A percentile compares a stretch with the other conserved stretches of the same genome.
Conservation (phyloP, 1,139 yeast species). For the Geotrichum fermentans region DNA sequence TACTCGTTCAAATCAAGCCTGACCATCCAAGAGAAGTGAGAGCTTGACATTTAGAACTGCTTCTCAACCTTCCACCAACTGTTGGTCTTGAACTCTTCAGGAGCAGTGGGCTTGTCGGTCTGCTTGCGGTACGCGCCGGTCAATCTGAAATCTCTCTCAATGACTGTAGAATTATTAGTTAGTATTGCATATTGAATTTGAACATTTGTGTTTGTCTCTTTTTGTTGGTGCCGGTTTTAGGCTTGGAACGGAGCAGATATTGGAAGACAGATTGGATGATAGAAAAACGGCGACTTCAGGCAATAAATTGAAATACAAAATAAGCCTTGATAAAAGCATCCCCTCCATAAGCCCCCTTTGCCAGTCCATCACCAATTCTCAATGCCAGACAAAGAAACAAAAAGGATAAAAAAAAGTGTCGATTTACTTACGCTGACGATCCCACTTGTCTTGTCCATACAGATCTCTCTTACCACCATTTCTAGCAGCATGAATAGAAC, state of each 20-base stretch:
- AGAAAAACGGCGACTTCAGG: too few species aligned
- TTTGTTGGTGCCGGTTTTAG: too few species aligned
- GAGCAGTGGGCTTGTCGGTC: conserved; percentile 62
- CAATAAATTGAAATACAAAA: too few species aligned
- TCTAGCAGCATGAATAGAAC: conserved; percentile 46
- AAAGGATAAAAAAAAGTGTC: neutral
- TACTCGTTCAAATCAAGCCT: neutral
- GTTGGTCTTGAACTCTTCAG: conserved; percentile 62
- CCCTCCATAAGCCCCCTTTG: too few species aligned
- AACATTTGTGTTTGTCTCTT: neutral
- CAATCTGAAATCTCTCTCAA: conserved; percentile 68
- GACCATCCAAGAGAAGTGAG: neutral
- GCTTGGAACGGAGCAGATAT: too few species aligned
- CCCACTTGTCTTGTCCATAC: conserved; percentile 58
- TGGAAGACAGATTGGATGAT: too few species aligned
- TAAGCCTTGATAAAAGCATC: too few species aligned
- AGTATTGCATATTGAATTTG: neutral
- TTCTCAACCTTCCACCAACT: conserved; percentile 42
- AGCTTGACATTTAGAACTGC: conserved; percentile 9
- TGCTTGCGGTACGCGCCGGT: conserved; percentile 75
- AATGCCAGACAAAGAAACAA: neutral
- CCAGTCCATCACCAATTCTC: too few species aligned
- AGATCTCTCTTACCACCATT: conserved; percentile 54
- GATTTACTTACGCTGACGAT: conserved; percentile 38
- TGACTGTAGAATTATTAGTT: conserved; percentile 38